These are phyloP conservation scores for Neoarthrinium moseri DNA, from an alignment of 2,329 filamentous ascomycete genomes.

Conservation along the genomic window DNA sequence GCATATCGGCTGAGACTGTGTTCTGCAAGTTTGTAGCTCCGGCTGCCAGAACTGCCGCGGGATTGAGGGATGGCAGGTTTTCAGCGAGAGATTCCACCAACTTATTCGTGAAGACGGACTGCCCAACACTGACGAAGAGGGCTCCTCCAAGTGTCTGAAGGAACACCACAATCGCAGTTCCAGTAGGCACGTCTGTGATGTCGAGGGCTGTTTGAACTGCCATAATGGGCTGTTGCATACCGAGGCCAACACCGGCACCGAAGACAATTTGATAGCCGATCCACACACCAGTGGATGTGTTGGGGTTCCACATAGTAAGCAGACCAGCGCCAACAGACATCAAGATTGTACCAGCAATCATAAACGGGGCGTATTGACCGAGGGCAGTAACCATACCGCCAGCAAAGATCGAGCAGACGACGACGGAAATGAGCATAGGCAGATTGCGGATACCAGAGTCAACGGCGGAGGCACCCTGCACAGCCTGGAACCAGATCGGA, in stretches of 20 bases:
- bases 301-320: constrained; percentile 34
- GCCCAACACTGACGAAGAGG: constrained; percentile 50
- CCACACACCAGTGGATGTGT: constrained; percentile 32
- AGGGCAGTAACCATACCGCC: constrained; percentile 27
- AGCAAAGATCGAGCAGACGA: constrained; percentile 23
- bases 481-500: constrained; percentile 28
- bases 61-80: constrained; percentile 33
- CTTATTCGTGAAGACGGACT: constrained; percentile 50
- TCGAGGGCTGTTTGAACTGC: constrained; percentile 38
- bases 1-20: constrained; percentile 23
- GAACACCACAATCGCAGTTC: constrained; percentile 35
- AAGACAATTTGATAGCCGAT: constrained; percentile 41
- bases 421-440: constrained; percentile 30
- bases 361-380: constrained; percentile 37
- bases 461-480: constrained; percentile 31
- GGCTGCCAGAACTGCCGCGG: constrained; percentile 26
- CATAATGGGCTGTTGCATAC: constrained; percentile 39
- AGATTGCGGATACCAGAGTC: constrained; percentile 34
- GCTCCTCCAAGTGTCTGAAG: constrained; percentile 40
- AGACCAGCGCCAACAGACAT: constrained; percentile 35
- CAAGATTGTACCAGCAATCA: constrained; percentile 33
- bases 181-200: constrained; percentile 25
- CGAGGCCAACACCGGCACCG: constrained; percentile 37
- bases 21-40: constrained; percentile 38
- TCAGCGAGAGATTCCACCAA: constrained; percentile 36